Evolutionary conservation across 306 rosid species (phyloP).

Genomic region (Pterocarpus santalinus): DNA sequence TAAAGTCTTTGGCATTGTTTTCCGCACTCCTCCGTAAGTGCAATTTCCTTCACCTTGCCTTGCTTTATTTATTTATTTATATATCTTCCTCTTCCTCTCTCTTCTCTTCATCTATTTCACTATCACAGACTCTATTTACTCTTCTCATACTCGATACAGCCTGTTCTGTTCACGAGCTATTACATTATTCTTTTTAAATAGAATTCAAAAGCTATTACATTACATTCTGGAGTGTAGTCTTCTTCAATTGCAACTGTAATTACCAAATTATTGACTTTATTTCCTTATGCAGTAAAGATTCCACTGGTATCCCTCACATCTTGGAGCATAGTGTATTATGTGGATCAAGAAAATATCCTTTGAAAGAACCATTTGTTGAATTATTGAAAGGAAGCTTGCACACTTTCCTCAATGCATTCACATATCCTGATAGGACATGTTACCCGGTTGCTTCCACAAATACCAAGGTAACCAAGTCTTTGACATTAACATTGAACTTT

Average conservation of each 20-base stretch:
- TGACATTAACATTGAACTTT: slow-evolving; percentile 15
- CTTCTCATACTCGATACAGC: background rate
- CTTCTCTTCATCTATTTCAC: background rate
- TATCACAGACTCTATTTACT: background rate
- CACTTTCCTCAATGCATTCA: slow-evolving; percentile 94
- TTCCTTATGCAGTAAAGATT: slow-evolving; percentile 72
- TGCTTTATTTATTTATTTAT: too few species aligned
- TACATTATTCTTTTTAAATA: background rate
- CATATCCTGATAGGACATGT: slow-evolving; percentile 98
- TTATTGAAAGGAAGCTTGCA: slow-evolving; percentile 90
- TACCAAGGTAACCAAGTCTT: slow-evolving; percentile 62
- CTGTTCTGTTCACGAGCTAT: background rate
- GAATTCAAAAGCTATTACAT: too few species aligned
- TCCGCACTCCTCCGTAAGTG: slow-evolving; percentile 95
- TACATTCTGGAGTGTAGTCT: background rate
- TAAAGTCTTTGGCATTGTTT: slow-evolving; percentile 95
- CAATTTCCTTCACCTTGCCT: background rate
- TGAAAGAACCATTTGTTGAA: slow-evolving; percentile 96
- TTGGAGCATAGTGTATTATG: slow-evolving; percentile 96
- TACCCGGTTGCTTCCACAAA: slow-evolving; percentile 98
- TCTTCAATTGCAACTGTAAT: background rate
- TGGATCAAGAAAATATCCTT: slow-evolving; percentile 94
- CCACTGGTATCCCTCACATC: slow-evolving; percentile 98
- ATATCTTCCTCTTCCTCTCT: too few species aligned
- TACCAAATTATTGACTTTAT: background rate